phyloP scores from a whole-genome alignment of 2,329 filamentous ascomycete genomes.

The Aspergillus calidoustus region DNA sequence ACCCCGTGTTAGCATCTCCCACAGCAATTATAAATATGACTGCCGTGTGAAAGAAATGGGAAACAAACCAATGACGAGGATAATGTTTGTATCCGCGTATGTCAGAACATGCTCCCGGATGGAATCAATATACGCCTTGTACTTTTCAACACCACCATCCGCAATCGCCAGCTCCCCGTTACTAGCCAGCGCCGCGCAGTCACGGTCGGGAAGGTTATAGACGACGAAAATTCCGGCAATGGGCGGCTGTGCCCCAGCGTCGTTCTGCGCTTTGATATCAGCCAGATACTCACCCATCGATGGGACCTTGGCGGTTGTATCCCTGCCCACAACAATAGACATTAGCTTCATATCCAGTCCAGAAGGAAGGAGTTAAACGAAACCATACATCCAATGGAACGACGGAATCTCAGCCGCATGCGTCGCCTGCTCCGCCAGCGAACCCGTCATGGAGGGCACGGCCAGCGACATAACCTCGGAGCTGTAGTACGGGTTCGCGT shows the following conservation, averaged over 20 bases:
- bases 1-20: constrained; percentile 35
- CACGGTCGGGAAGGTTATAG: constrained; percentile 67
- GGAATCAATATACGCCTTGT: constrained; percentile 60
- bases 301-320: constrained; percentile 55
- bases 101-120: constrained; percentile 59
- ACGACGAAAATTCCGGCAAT: constrained; percentile 61
- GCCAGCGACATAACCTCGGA: constrained; percentile 60
- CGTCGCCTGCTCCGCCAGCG: constrained; percentile 56
- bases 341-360: neutral
- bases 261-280: constrained; percentile 54
- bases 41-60: neutral
- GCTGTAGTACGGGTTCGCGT: constrained; percentile 59
- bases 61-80: constrained; percentile 54
- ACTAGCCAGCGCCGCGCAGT: constrained; percentile 66
- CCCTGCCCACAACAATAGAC: constrained; percentile 30
- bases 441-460: constrained; percentile 64
- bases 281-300: constrained; percentile 53
- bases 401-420: constrained; percentile 56
- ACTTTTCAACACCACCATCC: constrained; percentile 55
- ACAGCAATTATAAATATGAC: neutral
- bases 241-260: constrained; percentile 52
- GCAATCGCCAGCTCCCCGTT: constrained; percentile 66
- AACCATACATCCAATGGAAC: constrained; percentile 57
- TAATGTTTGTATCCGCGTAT: constrained; percentile 58
- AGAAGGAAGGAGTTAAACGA: neutral